These are phyloP conservation scores for Taphrina deformans DNA, from an alignment of 1,139 yeast species.

Conservation along the genomic window DNA sequence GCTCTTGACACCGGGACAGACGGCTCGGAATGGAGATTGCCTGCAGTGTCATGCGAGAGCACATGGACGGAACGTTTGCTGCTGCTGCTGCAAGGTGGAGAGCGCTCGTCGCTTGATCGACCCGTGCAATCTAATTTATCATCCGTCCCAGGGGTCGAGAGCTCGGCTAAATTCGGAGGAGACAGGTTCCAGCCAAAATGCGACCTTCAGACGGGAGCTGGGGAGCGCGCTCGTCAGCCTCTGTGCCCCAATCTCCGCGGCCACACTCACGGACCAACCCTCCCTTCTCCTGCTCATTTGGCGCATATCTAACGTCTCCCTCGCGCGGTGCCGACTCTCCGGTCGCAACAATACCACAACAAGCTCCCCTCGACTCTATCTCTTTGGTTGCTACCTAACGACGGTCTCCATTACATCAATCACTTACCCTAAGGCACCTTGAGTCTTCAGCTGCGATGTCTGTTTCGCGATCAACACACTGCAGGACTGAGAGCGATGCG, in stretches of 20 bases:
- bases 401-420: background rate
- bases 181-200: background rate
- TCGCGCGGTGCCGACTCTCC: background rate
- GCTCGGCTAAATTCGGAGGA: background rate
- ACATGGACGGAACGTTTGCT: too few species aligned
- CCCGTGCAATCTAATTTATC: background rate
- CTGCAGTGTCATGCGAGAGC: too few species aligned
- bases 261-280: background rate
- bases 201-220: background rate
- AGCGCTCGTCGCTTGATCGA: too few species aligned
- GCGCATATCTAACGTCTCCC: background rate
- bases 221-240: background rate
- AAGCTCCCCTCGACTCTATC: background rate
- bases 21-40: too few species aligned
- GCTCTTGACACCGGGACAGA: too few species aligned
- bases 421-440: too few species aligned
- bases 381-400: background rate
- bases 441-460: background rate
- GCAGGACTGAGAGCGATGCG: background rate
- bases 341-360: background rate
- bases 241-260: background rate
- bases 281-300: background rate
- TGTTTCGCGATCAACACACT: background rate
- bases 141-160: background rate
- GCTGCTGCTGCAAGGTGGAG: too few species aligned